These are phyloP conservation scores for Annulohypoxylon bovei DNA, from an alignment of 495 filamentous ascomycete species.

Conservation along the genomic window DNA sequence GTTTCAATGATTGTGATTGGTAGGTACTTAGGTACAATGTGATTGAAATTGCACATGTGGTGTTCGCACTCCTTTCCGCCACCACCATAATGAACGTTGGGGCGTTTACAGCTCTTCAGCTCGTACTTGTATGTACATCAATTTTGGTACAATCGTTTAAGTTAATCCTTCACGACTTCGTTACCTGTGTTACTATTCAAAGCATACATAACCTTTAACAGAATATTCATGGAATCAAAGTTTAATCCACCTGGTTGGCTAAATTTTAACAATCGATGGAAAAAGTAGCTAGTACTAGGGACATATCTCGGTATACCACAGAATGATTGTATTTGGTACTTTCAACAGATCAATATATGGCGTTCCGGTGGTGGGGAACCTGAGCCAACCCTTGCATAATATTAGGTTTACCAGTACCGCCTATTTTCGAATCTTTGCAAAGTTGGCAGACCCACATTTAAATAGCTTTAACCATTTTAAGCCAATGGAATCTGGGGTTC, in stretches of 20 bases:
- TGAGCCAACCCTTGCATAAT: constrained; percentile 29
- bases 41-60: constrained; percentile 29
- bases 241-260: background rate
- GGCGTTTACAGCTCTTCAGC: constrained; percentile 31
- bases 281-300: background rate
- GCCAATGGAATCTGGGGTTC: no score
- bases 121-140: constrained; percentile 31
- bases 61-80: constrained; percentile 6
- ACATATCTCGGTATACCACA: background rate
- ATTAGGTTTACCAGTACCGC: no score
- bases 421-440: no score
- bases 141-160: background rate
- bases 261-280: background rate
- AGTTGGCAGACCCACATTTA: no score
- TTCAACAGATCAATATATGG: constrained; percentile 3
- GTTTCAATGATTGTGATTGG: constrained; percentile 1
- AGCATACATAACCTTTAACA: no score
- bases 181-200: background rate
- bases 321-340: background rate
- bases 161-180: background rate
- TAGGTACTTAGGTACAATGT: background rate
- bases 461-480: no score
- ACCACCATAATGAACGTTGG: background rate
- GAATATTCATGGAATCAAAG: background rate
- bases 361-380: constrained; percentile 28